phyloP scores from a whole-genome alignment of 169 alveolate species.

The Hammondia hammondi region DNA sequence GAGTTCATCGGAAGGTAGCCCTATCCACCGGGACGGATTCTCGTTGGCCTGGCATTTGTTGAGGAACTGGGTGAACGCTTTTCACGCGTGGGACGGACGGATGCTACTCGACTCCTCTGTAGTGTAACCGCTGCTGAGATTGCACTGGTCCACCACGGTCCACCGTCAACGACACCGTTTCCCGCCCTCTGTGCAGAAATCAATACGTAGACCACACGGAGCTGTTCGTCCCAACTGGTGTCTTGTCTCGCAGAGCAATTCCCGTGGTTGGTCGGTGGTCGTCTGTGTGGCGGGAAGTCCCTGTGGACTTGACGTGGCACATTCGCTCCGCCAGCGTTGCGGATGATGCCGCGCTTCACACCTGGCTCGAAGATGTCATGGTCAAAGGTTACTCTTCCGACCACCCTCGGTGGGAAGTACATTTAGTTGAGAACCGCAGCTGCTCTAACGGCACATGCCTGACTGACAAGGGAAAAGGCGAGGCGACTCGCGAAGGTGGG shows the following conservation, averaged over 20 bases:
- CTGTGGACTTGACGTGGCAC: constrained; percentile 1
- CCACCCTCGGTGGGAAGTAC: constrained; percentile 43
- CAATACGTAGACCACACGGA: background rate
- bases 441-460: background rate
- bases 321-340: background rate
- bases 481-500: no score
- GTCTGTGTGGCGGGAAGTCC: constrained; percentile 24
- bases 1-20: no score
- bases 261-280: constrained; percentile 43
- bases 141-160: no score
- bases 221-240: background rate
- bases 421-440: background rate
- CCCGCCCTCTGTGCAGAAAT: no score
- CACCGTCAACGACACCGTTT: no score
- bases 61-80: no score
- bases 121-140: no score
- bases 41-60: no score
- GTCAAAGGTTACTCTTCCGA: constrained; percentile 8
- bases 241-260: constrained; percentile 6
- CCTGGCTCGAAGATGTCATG: constrained; percentile 16
- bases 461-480: no score
- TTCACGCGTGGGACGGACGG: no score
- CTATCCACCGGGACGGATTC: no score
- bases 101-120: no score
- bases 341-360: background rate